A percentile compares a stretch with the other conserved stretches of the same genome.
These are phyloP conservation scores for Proteromonas lacertae DNA, from an alignment of 352 stramenopile genomes.

Conservation along the genomic window DNA sequence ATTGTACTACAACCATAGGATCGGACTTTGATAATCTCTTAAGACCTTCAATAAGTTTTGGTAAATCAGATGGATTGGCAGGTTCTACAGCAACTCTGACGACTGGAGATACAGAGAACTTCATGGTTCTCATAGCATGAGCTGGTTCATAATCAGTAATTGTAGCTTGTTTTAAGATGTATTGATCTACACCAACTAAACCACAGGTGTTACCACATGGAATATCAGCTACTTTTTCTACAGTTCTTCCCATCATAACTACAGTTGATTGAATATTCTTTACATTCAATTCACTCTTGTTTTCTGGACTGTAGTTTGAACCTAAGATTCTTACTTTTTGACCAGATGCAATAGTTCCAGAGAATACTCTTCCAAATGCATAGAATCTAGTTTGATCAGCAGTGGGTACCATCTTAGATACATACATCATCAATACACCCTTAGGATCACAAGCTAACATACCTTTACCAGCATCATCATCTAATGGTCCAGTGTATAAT, in stretches of 20 bases:
- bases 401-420: slow-evolving; percentile 98
- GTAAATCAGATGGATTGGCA: slow-evolving; percentile 89
- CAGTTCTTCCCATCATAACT: slow-evolving; percentile 98
- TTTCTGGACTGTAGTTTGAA: slow-evolving; percentile 95
- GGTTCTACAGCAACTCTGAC: slow-evolving; percentile 94
- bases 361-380: slow-evolving; percentile 96
- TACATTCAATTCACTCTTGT: slow-evolving; percentile 96
- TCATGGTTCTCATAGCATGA: slow-evolving; percentile 97
- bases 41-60: slow-evolving; percentile 98
- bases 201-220: slow-evolving; percentile 94
- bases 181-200: slow-evolving; percentile 95
- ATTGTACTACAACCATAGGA: slow-evolving; percentile 97
- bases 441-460: slow-evolving; percentile 93
- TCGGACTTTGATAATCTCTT: slow-evolving; percentile 98
- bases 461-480: slow-evolving; percentile 76
- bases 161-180: slow-evolving; percentile 96
- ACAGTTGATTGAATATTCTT: slow-evolving; percentile 99
- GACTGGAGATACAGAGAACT: slow-evolving; percentile 97
- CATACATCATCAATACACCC: slow-evolving; percentile 93
- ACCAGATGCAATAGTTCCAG: slow-evolving; percentile 84
- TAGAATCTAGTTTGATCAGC: slow-evolving; percentile 94
- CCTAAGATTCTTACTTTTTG: slow-evolving; percentile 96
- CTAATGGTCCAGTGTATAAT: slow-evolving; percentile 85
- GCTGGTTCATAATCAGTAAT: slow-evolving; percentile 87
- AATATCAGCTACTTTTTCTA: slow-evolving; percentile 78